Evolutionary conservation across 805 yeast species (phyloP).

Genomic region (Yamadazyma insecticola): DNA sequence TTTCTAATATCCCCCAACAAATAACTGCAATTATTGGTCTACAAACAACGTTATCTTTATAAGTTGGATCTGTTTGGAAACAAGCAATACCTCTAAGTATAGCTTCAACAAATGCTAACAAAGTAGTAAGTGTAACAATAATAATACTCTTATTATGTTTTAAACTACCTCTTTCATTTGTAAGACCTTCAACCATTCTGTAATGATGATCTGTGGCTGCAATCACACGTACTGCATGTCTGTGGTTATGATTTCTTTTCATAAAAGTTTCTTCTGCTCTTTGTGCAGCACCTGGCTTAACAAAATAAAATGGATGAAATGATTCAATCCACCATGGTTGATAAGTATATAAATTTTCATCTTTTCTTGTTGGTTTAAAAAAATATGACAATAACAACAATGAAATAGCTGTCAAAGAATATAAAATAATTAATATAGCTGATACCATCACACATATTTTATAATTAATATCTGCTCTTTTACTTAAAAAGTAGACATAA

Average conservation of each 20-base stretch:
- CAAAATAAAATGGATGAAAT: constrained; percentile 56
- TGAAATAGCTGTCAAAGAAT: constrained; percentile 48
- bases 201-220: constrained; percentile 48
- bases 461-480: constrained; percentile 16
- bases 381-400: constrained; percentile 49
- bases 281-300: constrained; percentile 48
- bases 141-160: constrained; percentile 51
- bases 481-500: constrained; percentile 49
- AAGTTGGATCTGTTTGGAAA: constrained; percentile 15
- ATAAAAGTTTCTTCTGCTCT: constrained; percentile 45
- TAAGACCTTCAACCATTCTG: constrained; percentile 35
- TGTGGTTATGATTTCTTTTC: constrained; percentile 44
- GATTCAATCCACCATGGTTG: constrained; percentile 80
- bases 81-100: constrained; percentile 37
- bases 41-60: constrained; percentile 18
- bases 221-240: constrained; percentile 55
- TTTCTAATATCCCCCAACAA: constrained; percentile 66
- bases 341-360: constrained; percentile 50
- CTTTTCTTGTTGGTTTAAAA: constrained; percentile 51
- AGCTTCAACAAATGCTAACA: constrained; percentile 48
- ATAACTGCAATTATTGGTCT: constrained; percentile 60
- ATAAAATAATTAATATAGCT: constrained; percentile 30
- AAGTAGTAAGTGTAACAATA: constrained; percentile 44
- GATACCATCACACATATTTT: constrained; percentile 25
- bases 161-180: constrained; percentile 38